phyloP scores from a whole-genome alignment of 352 stramenopile species.

The Phytophthora capsici region DNA sequence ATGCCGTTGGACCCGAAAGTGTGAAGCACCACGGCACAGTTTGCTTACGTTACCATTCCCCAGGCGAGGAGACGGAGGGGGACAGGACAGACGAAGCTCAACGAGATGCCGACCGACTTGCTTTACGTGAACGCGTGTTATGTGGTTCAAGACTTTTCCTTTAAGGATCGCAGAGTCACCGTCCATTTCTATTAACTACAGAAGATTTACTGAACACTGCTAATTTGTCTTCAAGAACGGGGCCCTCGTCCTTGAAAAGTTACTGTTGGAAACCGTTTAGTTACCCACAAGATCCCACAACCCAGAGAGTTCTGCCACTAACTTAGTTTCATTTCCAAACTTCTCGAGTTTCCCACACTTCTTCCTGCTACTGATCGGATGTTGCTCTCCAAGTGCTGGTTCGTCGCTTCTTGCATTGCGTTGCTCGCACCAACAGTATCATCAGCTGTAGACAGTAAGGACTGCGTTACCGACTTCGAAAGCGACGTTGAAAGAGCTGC shows the following conservation, averaged over 20 bases:
- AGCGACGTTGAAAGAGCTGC: slow-evolving; percentile 31
- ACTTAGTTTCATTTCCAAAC: slow-evolving; percentile 15
- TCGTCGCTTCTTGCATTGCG: slow-evolving; percentile 5
- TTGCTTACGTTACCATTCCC: slow-evolving; percentile 48
- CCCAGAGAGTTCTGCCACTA: too few species aligned
- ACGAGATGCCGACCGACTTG: slow-evolving; percentile 22
- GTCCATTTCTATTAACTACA: neutral
- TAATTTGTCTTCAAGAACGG: neutral
- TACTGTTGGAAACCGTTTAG: neutral
- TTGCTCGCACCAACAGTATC: slow-evolving; percentile 8
- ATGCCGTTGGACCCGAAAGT: slow-evolving; percentile 62
- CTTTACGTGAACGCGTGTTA: slow-evolving; percentile 38
- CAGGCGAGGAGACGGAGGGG: neutral
- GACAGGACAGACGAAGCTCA: slow-evolving; percentile 20
- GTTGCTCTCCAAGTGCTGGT: slow-evolving; percentile 27
- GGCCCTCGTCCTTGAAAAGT: too few species aligned
- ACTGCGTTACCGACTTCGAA: slow-evolving; percentile 14
- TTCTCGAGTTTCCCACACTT: neutral
- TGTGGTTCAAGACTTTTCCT: slow-evolving; percentile 51
- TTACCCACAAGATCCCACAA: neutral
- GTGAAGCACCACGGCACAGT: slow-evolving; percentile 70
- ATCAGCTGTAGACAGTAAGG: neutral
- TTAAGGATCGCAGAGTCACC: slow-evolving; percentile 18
- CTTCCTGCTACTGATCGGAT: neutral
- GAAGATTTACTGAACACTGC: slow-evolving; percentile 24